Base-by-base conservation (phyloP, 768 basidiomycete species). In the Paxillus rubicundulus region DNA sequence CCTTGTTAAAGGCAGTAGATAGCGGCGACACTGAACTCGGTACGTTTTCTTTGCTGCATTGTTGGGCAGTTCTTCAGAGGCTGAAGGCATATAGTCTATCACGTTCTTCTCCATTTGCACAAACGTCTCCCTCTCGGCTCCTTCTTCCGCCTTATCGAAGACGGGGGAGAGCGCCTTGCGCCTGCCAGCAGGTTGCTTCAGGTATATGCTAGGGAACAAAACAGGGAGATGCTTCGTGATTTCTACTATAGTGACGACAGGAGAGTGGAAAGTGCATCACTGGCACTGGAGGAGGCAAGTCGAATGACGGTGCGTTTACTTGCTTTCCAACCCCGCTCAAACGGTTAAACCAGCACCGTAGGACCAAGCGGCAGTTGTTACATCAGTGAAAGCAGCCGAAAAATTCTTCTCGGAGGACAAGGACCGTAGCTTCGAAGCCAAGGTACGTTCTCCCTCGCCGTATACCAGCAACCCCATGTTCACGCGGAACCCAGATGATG, bases 191-290 rank as follows among this genome's bases (percentile, higher is more conserved):
- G 78, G 53, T 72, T 97, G 4, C 77, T 96, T 41, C 89, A 96
- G 66, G 91, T 95, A 1, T 96, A 95, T 65, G 92, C 91, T 1
- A 75, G 89, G 36, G 90, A 94, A 66, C 92, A 92, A 62, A 89
- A 96, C 65, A 77, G 89, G 46, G 91, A 92, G 57, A 88, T 98
- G 83, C 74, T 98, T 7, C 78, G 93, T 14, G 94, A 99, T 66
- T 98, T 95, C 71, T 98, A 94, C 69, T 99, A 96, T 64, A 96
- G 96, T 33, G 97, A 99, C 61, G 97, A 98, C 70, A 78, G 97
- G 49, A 80, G 95, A 42, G 87, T 92, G 13, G 97, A 98, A 66
- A 96, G 88, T 69, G 97, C 94, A 0, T 80, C 88, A n/a, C 72
- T 98, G 3, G 87, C 83, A 34, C 71, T 99, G 18, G 90, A 91